Evolutionary conservation across 1,139 yeast species (phyloP), one percentile per base, ranked within the genome.

Genomic region (Saccharomyces pastorianus): DNA sequence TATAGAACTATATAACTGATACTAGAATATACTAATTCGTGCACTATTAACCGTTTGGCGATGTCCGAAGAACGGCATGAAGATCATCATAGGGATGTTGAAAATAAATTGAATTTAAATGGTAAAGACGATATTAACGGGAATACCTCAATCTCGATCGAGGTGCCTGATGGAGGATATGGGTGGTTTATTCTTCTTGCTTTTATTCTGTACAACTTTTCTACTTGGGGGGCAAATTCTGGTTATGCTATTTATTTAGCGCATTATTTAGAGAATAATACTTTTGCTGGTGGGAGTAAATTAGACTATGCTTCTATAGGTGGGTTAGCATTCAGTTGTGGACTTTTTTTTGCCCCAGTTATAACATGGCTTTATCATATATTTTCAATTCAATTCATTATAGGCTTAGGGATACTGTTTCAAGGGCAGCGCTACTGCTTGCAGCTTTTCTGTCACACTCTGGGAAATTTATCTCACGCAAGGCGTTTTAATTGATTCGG

Each of bases 141-240:
- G 20, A 14, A 32, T 32, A 8, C 4, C 7, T 32, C 17, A 31
- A 25, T 17, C 17, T 14, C 32, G 17, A 57, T 61, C 29, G 61
- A 57, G 11, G 59, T 62, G 4, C 79, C 81, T 2, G 87, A 83
- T 64, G 76, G 78, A 23, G 83, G 84, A 1, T 77, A 77, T 58
- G 88, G 86, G 1, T 84, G 89, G 88, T 76, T 81, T 32, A 76
- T 83, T 50, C 83, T 84, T 0, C 58, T 76, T 2, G 78, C 84
- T 51, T 76, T 77, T 5, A 74, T 80, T 73, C 67, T 76, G 17
- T 75, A 80, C 58, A 76, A 75, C 54, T 73, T 80, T 56, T 70
- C 81, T 27, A 79, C 87, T 1, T 85, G 91, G 91, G 91, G 90
- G 25, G 73, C 83, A 23, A 83, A 82, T 62, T 77, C 88, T 1